Evolutionary conservation across 225 moss, liverwort and hornwort species (phyloP), one percentile per base, ranked within the genome.

Genomic region (Marchantia polymorpha): DNA sequence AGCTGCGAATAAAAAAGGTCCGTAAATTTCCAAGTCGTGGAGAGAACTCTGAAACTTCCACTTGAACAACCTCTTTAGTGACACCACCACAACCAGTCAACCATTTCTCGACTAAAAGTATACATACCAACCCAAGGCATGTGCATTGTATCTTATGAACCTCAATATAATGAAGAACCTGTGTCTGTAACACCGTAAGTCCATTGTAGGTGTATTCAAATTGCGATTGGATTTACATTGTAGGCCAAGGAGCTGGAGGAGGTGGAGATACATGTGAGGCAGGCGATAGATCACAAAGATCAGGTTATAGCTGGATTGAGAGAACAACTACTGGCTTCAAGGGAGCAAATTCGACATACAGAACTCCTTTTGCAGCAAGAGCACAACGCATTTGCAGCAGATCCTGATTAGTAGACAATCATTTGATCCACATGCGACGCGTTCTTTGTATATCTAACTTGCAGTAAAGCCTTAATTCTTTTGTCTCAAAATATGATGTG

Each of bases 251-350:
- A 96, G 86, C 82, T 96, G 10, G 94, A 88, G 16, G 91, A 91
- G 85, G 86, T 96, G 31, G 96, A 96, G 80, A 85, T 91, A 68
- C 91, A 90, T 75, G 94, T 96, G 48, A 82, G 89, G 53, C 91
- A 90, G 50, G 92, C 94, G 22, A 94, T 96, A 80, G 90, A 91
- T 46, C 92, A 89, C 78, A 96, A 96, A 85, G 96, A 96, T 58
- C 69, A 85, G 9, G 87, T 92, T 6, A 96, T 96, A 79, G 83
- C 87, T 71, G 88, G 85, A 72, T 84, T 96, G 56, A 86, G 86
- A 63, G 91, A 94, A 73, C 92, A 96, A 67, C 87, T 96, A 2
- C 19, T 87, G 59, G 64, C 85, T 80, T 92, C 94, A 27, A 89
- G 90, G 19, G 88, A 89, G 80, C 94, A 94, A 59, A 94, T 94